Percentiles rank a stretch among this genome's conserved stretches.
Conservation (phyloP, 371 early-diverging fungal genomes). For the Mucor sp. region DNA sequence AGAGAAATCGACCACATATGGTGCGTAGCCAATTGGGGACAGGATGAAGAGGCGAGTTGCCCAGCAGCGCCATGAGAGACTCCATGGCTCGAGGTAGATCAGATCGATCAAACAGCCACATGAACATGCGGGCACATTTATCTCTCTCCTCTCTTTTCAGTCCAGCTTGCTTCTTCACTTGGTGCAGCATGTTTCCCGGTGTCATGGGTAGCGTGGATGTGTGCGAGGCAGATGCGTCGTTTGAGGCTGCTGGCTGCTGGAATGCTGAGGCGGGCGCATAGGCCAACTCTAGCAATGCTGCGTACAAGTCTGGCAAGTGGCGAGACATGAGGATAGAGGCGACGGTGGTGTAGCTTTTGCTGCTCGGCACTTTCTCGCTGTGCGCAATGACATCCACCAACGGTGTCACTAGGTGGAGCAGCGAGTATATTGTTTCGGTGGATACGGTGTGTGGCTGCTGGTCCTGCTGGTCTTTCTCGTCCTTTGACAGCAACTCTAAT, state of each 20-base stretch:
- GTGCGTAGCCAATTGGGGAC: conserved; percentile 64
- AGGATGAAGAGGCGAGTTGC: conserved; percentile 57
- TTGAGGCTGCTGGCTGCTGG: conserved; percentile 7
- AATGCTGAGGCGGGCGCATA: conserved; percentile 60
- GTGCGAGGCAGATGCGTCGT: background rate
- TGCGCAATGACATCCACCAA: conserved; percentile 33
- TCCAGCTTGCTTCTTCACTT: background rate
- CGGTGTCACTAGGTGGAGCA: conserved; percentile 13
- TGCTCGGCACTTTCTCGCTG: conserved; percentile 24
- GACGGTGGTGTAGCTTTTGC: conserved; percentile 56
- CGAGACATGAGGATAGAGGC: conserved; percentile 57
- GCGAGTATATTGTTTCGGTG: background rate
- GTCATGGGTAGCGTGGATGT: background rate
- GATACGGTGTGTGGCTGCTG: background rate
- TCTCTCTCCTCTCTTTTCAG: conserved; percentile 42
- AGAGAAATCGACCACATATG: conserved; percentile 67
- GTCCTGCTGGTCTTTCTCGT: conserved; percentile 12
- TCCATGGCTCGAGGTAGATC: conserved; percentile 63
- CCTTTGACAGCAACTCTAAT: conserved; percentile 21
- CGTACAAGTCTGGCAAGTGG: conserved; percentile 67
- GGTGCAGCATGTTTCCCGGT: conserved; percentile 21
- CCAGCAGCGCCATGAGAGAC: conserved; percentile 61
- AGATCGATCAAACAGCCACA: conserved; percentile 53
- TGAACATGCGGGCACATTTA: conserved; percentile 50
- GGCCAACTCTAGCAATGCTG: conserved; percentile 66